Evolutionary conservation across 2,329 filamentous ascomycete genomes (phyloP), one percentile per base, ranked within the genome.

Genomic region (Neofusicoccum umdonicola): DNA sequence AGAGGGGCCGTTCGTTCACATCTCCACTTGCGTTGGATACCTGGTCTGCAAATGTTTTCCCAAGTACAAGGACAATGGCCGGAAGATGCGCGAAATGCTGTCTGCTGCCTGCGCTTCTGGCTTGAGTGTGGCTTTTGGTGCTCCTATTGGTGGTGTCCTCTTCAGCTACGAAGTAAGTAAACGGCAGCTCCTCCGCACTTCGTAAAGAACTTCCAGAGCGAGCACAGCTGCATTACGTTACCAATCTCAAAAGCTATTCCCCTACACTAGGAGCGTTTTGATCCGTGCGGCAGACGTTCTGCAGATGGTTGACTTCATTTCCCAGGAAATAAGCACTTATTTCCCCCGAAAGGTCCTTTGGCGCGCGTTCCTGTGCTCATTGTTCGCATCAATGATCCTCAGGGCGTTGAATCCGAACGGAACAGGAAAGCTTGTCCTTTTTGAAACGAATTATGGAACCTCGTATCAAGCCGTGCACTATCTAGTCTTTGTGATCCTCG

Each of bases 1-100:
- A 74, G 85, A 88, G 79, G 85, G 85, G 0, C 85, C 85, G 0
- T 87, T 87, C 67, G 84, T 88, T 1, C 85, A 87, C 71, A 87
- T 87, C 41, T 84, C 83, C 0, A 85, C 85, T 2, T 87, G 84
- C 68, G 81, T 85, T 0, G 84, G 84, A 7, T 82, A 85, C 68
- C 76, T 87, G 2, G 80, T 86, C 0, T 83, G 81, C 8, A 78
- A 71, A 17, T 66, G 74, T n/a, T 83, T 87, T 48, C 81, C 83
- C 0, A 87, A 87, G 69, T 87, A 87, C 70, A 74, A 77, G n/a
- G 77, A 82, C 8, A 87, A 87, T 70, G 82, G 82, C 8, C 76
- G 84, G 45, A 86, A 87, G 71, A 81, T 87, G 77, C 76, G 85
- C 11, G 85, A 88, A 72, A 81, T 87, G 70, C 77, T 87, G 11